phyloP scores from a whole-genome alignment of 176 grass and related monocot species.

The Poa pratensis region DNA sequence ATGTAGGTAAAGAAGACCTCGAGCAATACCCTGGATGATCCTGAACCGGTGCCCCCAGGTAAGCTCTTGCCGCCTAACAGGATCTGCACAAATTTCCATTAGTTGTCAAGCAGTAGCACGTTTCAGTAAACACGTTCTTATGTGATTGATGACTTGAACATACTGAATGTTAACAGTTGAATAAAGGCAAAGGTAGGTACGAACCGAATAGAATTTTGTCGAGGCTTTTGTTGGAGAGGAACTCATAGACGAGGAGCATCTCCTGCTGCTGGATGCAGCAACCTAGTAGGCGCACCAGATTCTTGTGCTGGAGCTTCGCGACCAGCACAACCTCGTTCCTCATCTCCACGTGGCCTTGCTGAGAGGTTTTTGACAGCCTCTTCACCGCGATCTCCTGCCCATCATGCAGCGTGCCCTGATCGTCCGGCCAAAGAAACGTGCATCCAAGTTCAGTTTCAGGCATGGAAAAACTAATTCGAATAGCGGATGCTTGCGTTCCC shows the following conservation, averaged over 20 bases:
- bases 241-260: conserved; percentile 51
- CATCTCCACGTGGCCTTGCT: conserved; percentile 49
- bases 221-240: background rate
- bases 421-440: background rate
- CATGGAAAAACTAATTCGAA: too few relatives aligned
- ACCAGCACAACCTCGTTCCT: conserved; percentile 55
- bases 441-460: background rate
- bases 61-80: conserved; percentile 12
- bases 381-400: conserved; percentile 65
- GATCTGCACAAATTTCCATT: conserved; percentile 32
- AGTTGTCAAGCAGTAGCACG: background rate
- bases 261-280: conserved; percentile 55
- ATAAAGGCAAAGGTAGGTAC: too few relatives aligned
- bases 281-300: conserved; percentile 54
- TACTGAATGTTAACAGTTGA: too few relatives aligned
- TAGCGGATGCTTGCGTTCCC: too few relatives aligned
- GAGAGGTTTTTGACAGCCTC: conserved; percentile 45
- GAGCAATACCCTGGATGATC: conserved; percentile 58
- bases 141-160: too few relatives aligned
- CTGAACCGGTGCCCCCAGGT: conserved; percentile 45
- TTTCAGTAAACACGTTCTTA: too few relatives aligned
- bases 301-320: conserved; percentile 68
- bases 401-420: conserved; percentile 48
- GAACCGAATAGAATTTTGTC: conserved; percentile 5
- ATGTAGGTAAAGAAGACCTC: conserved; percentile 70